Evolutionary conservation across 495 filamentous ascomycete genomes (phyloP).

Genomic region (Chaetomidium leptoderma): DNA sequence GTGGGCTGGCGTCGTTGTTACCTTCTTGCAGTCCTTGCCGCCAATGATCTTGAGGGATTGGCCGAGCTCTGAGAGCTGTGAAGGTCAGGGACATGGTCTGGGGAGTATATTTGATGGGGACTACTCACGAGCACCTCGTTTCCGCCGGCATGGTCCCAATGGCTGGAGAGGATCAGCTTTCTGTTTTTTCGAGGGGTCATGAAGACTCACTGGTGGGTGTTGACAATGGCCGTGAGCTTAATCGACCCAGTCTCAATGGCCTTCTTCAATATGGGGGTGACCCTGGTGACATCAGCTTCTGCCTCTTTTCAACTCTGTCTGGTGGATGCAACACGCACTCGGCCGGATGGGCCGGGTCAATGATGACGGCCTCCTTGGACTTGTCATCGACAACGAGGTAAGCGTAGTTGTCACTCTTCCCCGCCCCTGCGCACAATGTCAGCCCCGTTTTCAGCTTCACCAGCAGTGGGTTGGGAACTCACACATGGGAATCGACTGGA

Average conservation of each 20-base stretch:
- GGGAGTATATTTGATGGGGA: not conserved
- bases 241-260: conserved; percentile 67
- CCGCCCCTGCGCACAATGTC: conserved; percentile 61
- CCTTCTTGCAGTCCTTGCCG: conserved; percentile 77
- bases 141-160: conserved; percentile 92
- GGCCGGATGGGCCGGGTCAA: conserved; percentile 87
- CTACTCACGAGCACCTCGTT: conserved; percentile 69
- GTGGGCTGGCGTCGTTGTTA: conserved; percentile 69
- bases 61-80: conserved; percentile 63
- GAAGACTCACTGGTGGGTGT: conserved; percentile 83
- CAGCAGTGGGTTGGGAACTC: conserved; percentile 32
- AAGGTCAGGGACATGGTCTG: conserved; percentile 18
- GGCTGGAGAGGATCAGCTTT: conserved; percentile 48
- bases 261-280: conserved; percentile 71
- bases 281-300: conserved; percentile 49
- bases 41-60: conserved; percentile 69
- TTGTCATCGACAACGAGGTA: conserved; percentile 91
- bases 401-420: conserved; percentile 89
- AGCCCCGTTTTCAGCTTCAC: not conserved
- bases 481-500: conserved; percentile 99
- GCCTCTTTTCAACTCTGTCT: not conserved
- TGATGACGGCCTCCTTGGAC: conserved; percentile 82
- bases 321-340: conserved; percentile 59
- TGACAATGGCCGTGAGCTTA: conserved; percentile 83
- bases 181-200: not conserved